Base-by-base conservation (phyloP, 768 basidiomycete species). In the Crucibulum laeve region DNA sequence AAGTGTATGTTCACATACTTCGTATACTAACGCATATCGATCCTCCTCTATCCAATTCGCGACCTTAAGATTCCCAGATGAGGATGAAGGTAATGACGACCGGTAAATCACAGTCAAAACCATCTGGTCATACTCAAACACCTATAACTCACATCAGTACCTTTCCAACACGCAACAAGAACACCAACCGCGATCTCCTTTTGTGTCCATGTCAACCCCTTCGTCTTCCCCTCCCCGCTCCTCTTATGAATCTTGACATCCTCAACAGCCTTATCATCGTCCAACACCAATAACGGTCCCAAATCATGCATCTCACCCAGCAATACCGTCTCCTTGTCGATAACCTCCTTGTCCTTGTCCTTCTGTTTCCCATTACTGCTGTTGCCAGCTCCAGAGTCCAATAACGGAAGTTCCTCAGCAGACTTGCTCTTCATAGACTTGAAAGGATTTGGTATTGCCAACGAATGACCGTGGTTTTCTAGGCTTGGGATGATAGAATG, bases 361-460 rank as follows among this genome's bases (percentile, higher is more conserved):
- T n/a, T n/a, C n/a, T n/a, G n/a, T n/a, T n/a, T n/a, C n/a, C n/a
- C n/a, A n/a, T n/a, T n/a, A n/a, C n/a, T n/a, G n/a, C n/a, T n/a
- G n/a, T n/a, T n/a, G n/a, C n/a, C n/a, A n/a, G n/a, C n/a, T n/a
- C n/a, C n/a, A n/a, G n/a, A n/a, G n/a, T 56, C 28, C 14, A 49
- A 14, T 43, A 51, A 34, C 2, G 48, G 30, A 3, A 76, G 40
- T 41, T 69, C 65, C 23, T 84, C 83, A 0, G 68, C 53, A n/a
- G 78, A 76, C n/a, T 57, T 68, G 21, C 63, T 63, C 43, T 69
- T 68, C 11, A 77, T 67, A 1, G 69, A 63, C 55, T 80, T 88
- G 67, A 88, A 81, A 3, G 80, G 74, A 47, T 80, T 84, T 5
- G 82, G 69, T n/a, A 85, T 61, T 1, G 71, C 68, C n/a, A 79